A percentile compares a stretch with the other conserved stretches of the same genome.
These are phyloP conservation scores for Fraxinus anomala DNA, from an alignment of 257 asterid genomes.

Conservation along the genomic window DNA sequence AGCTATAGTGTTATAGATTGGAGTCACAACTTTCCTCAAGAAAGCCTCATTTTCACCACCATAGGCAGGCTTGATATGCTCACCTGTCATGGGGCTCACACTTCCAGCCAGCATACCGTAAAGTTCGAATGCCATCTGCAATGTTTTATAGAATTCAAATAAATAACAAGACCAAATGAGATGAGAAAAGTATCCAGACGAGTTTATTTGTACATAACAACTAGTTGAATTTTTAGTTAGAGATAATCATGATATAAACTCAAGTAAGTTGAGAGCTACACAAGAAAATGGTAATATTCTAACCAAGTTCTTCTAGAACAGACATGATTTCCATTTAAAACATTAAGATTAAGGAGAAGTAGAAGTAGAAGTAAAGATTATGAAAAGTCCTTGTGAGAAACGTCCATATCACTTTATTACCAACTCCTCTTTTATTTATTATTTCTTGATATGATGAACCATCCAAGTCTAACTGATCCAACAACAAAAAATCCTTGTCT, in stretches of 20 bases:
- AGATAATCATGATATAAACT: neutral
- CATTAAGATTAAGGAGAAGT: neutral
- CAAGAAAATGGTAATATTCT: neutral
- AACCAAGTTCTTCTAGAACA: neutral
- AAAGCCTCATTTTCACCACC: constrained; percentile 96
- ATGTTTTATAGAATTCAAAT: constrained; percentile 8
- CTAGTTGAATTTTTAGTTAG: neutral
- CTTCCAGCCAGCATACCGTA: constrained; percentile 93
- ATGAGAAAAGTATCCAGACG: neutral
- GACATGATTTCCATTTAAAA: neutral
- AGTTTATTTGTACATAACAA: neutral
- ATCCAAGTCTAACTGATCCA: neutral
- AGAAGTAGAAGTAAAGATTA: neutral
- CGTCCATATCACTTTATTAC: neutral
- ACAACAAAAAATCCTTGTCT: neutral
- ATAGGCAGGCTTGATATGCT: constrained; percentile 85
- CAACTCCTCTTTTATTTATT: neutral
- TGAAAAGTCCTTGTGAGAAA: neutral
- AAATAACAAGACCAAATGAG: constrained; percentile 12
- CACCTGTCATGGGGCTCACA: constrained; percentile 95
- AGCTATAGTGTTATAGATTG: constrained; percentile 75
- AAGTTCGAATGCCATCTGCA: constrained; percentile 91
- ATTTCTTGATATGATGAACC: neutral
- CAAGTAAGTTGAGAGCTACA: neutral
- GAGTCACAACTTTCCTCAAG: constrained; percentile 79